Evolutionary conservation across 768 basidiomycete species (phyloP).

Genomic region (Neoboletus subvelutipes): DNA sequence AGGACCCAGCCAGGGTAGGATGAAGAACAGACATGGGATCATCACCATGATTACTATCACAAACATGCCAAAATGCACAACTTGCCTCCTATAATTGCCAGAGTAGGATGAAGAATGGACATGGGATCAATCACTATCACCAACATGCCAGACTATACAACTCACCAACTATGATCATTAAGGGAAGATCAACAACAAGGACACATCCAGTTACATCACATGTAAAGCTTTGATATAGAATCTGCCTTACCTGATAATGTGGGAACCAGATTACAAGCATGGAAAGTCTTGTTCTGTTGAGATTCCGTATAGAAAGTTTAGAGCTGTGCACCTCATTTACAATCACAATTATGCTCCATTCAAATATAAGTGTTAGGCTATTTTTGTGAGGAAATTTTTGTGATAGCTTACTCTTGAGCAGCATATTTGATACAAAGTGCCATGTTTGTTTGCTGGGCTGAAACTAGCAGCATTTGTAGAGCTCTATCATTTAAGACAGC

Average conservation of each 20-base stretch:
- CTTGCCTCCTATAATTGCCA: too few species aligned
- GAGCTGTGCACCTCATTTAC: background rate
- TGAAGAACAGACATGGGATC: too few species aligned
- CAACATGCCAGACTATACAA: too few species aligned
- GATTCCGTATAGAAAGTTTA: background rate
- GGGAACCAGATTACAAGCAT: background rate
- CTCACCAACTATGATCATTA: background rate
- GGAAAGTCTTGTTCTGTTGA: background rate
- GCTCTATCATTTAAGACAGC: background rate
- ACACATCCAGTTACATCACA: background rate
- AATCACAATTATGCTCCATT: background rate
- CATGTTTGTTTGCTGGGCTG: constrained; percentile 1
- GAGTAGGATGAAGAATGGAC: too few species aligned
- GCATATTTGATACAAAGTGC: constrained; percentile 6
- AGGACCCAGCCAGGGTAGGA: too few species aligned
- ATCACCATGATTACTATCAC: too few species aligned
- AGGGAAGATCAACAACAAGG: background rate
- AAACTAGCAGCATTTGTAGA: constrained; percentile 1
- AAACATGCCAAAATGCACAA: too few species aligned
- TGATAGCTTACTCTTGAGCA: background rate
- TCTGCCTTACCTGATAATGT: background rate
- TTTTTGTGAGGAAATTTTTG: too few species aligned
- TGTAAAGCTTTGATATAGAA: background rate
- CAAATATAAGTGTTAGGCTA: background rate
- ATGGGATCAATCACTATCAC: too few species aligned